Evolutionary conservation across 1,139 yeast genomes (phyloP).

Genomic region (Wickerhamomyces sp.): DNA sequence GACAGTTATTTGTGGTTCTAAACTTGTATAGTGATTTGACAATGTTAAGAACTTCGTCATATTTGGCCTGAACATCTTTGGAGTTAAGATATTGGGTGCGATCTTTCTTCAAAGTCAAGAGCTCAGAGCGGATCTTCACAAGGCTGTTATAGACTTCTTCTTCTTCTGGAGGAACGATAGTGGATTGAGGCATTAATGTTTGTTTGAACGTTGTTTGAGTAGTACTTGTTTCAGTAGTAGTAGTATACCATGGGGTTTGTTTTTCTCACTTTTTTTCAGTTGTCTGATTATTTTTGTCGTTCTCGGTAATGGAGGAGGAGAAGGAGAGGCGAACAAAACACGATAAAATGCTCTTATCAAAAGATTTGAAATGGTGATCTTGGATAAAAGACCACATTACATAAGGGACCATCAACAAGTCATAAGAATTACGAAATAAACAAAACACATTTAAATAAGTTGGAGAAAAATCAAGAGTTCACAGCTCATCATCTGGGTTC

Average conservation of each 20-base stretch:
- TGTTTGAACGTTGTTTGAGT: too few relatives aligned
- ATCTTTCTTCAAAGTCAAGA: conserved; percentile 59
- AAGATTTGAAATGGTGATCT: too few relatives aligned
- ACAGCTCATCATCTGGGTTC: conserved; percentile 33
- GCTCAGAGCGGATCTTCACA: conserved; percentile 40
- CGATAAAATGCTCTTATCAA: too few relatives aligned
- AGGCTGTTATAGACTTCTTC: conserved; percentile 45
- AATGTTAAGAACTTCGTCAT: conserved; percentile 45
- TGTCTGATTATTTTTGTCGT: background rate
- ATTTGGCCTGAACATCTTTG: conserved; percentile 52
- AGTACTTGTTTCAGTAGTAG: too few relatives aligned
- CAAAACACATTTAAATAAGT: background rate
- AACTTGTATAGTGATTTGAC: conserved; percentile 47
- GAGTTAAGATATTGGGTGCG: conserved; percentile 60
- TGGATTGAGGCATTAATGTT: conserved; percentile 22
- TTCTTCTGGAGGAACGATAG: conserved; percentile 47
- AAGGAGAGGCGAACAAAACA: too few relatives aligned
- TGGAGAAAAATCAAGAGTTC: too few relatives aligned
- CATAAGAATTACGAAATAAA: background rate
- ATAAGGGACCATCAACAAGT: background rate
- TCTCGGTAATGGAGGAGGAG: too few relatives aligned
- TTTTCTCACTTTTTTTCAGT: background rate
- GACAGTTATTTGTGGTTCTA: conserved; percentile 24
- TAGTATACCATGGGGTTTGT: too few relatives aligned
- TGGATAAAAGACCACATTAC: background rate